Percentiles rank a stretch among this genome's conserved stretches.
Evolutionary conservation across 331 rosid species (phyloP).

Genomic region (Quercus tomentella): DNA sequence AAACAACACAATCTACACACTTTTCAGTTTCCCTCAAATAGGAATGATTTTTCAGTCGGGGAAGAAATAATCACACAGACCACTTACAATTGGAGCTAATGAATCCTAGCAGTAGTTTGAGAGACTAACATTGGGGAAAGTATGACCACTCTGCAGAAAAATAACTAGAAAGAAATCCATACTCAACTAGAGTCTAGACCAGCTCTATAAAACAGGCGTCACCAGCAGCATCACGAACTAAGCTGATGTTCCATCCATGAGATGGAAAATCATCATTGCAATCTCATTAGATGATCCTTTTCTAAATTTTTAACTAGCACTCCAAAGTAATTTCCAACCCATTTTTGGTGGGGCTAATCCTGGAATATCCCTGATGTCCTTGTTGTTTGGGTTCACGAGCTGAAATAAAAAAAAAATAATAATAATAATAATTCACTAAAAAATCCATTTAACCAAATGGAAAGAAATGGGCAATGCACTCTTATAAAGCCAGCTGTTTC

Average conservation of each 20-base stretch:
- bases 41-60: neutral
- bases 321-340: slow-evolving; percentile 66
- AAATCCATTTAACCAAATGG: neutral
- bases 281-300: neutral
- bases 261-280: neutral
- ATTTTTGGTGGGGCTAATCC: slow-evolving; percentile 87
- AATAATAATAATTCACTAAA: neutral
- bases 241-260: neutral
- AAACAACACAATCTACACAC: slow-evolving; percentile 18
- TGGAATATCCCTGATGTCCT: slow-evolving; percentile 79
- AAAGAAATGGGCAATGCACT: neutral
- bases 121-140: slow-evolving; percentile 5
- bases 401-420: slow-evolving; percentile 26
- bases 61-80: neutral
- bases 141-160: no score
- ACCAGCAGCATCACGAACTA: slow-evolving; percentile 26
- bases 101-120: slow-evolving; percentile 10
- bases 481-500: neutral
- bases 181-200: neutral
- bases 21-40: slow-evolving; percentile 1
- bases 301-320: slow-evolving; percentile 14
- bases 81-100: neutral
- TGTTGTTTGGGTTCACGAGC: slow-evolving; percentile 87
- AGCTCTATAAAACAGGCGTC: slow-evolving; percentile 18
- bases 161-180: neutral